Evolutionary conservation across 371 early-diverging fungal genomes (phyloP), one percentile per base, ranked within the genome.

Genomic region (Globomyces sp.): DNA sequence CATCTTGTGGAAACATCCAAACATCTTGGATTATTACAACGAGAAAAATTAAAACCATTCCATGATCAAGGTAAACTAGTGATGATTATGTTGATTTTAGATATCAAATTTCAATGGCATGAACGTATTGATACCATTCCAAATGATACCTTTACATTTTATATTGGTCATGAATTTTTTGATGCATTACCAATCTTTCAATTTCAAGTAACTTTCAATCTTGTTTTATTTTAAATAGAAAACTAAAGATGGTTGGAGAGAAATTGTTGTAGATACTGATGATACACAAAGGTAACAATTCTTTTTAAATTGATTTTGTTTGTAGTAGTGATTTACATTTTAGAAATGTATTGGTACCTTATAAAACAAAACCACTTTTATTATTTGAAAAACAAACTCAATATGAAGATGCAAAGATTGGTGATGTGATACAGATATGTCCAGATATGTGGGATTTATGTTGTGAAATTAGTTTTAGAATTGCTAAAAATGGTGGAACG

Each of bases 111-210:
- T 37, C 73, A 77, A 11, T 92, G 93, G 93, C 88, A 89, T 68
- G 88, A 88, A 66, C 80, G 78, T 57, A 72, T 91, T 68, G 86
- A 87, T n/a, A 77, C 84, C 45, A 78, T 90, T 3, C 87, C 87
- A 59, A 57, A 13, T 13, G 64, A 67, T 24, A 74, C 74, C 51
- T 86, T 79, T 72, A 80, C 89, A 3, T 68, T 90, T 60, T 65
- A 90, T 8, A 81, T 92, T 68, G 91, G 96, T 0, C 96, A 98
- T 78, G 98, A 98, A 77, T 96, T 96, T 57, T 95, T 98, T 78
- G 98, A 98, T 71, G 98, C 98, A 1, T 75, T 98, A 44, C 96
- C 98, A 0, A 83, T 97, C 41, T 89, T 91, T 76, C 86, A 85
- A 67, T 95, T 94, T 71, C 80, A 24, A 24, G 24, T 24, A 24